Conservation (phyloP, 129 eudicot genomes). For the Ambrosia artemisiifolia region DNA sequence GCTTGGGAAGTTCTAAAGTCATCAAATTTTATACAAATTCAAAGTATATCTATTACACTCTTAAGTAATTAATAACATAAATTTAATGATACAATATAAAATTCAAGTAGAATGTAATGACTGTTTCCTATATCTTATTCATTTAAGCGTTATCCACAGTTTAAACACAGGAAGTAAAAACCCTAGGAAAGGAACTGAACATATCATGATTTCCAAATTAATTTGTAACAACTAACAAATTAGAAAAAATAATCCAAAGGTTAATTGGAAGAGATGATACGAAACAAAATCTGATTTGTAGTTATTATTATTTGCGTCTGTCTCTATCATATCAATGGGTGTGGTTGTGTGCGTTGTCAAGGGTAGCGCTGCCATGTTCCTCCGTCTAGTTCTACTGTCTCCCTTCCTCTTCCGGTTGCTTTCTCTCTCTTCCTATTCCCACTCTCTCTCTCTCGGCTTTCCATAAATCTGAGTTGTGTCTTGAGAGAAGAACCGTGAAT, state of each 20-base stretch:
- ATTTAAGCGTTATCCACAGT: not conserved
- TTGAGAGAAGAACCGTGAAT: no score
- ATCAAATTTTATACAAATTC: not conserved
- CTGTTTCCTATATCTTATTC: no score
- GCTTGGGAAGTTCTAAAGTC: not conserved
- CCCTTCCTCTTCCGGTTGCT: no score
- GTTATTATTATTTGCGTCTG: not conserved
- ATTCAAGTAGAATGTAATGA: no score
- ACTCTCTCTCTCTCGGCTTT: no score
- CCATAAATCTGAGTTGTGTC: no score
- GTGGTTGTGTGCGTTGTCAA: no score
- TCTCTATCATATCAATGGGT: no score
- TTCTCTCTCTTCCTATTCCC: no score
- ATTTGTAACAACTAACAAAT: not conserved
- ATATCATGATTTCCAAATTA: conserved; percentile 10
- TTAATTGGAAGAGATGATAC: conserved; percentile 3
- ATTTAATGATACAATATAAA: not conserved
- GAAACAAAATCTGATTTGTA: conserved; percentile 13
- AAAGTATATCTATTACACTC: not conserved
- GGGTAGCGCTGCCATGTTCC: no score
- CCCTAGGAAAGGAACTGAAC: conserved; percentile 26
- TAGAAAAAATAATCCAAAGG: not conserved
- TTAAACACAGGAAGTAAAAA: conserved; percentile 13
- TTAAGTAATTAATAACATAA: not conserved
- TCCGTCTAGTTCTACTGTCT: no score